Evolutionary conservation across 139 green algal genomes (phyloP).

Genomic region (Chlorokybus atmophyticus): DNA sequence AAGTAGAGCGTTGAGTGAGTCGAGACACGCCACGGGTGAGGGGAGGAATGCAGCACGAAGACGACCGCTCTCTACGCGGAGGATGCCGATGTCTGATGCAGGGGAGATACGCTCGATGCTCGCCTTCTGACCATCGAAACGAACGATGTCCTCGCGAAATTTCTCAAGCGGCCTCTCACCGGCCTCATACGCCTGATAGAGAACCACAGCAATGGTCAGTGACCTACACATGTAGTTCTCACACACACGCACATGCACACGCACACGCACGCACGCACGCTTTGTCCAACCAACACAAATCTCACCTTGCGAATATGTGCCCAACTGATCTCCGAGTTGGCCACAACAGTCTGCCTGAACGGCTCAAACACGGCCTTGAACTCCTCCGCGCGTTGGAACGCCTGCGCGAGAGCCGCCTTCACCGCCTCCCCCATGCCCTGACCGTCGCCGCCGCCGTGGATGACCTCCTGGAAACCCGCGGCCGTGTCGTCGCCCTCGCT

Average conservation of each 20-base stretch:
- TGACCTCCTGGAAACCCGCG: conserved; percentile 47
- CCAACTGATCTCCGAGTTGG: conserved; percentile 7
- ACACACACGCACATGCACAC: too few relatives aligned
- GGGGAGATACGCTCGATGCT: conserved; percentile 25
- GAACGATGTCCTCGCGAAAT: conserved; percentile 41
- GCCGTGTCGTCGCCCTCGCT: conserved; percentile 25
- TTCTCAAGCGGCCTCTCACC: conserved; percentile 33
- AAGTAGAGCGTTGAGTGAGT: conserved; percentile 42
- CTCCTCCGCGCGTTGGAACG: conserved; percentile 38
- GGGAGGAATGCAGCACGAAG: conserved; percentile 53
- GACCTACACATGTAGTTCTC: too few relatives aligned
- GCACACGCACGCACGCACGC: too few relatives aligned
- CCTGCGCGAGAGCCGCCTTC: conserved; percentile 36
- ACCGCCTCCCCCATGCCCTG: conserved; percentile 42
- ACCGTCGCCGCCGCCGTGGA: conserved; percentile 38
- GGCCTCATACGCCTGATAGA: conserved; percentile 4
- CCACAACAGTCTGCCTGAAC: conserved; percentile 37
- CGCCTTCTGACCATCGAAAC: conserved; percentile 38
- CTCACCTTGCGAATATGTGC: too few relatives aligned
- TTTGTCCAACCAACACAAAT: too few relatives aligned
- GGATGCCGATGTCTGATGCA: conserved; percentile 19
- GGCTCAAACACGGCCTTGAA: conserved; percentile 41
- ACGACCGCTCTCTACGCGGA: conserved; percentile 14
- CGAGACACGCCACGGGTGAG: conserved; percentile 36
- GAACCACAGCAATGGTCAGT: too few relatives aligned